phyloP scores from a whole-genome alignment of 2,329 filamentous ascomycete genomes.

The Sphaerulina vaccinii region DNA sequence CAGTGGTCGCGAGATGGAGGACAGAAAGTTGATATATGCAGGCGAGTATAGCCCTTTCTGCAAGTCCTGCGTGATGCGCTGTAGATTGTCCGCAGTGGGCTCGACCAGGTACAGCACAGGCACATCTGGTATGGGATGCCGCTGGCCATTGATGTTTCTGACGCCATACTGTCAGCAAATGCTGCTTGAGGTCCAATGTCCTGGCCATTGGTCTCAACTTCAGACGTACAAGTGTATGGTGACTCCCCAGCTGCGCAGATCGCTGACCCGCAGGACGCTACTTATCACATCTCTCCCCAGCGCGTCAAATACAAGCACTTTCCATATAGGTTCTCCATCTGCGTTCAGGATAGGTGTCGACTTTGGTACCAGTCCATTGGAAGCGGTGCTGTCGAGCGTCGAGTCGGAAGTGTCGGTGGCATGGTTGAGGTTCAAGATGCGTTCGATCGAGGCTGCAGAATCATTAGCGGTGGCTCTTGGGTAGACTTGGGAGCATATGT shows the following conservation, averaged over 20 bases:
- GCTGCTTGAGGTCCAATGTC: constrained; percentile 35
- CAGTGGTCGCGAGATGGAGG: constrained; percentile 82
- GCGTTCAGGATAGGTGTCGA: constrained; percentile 79
- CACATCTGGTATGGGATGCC: constrained; percentile 92
- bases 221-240: constrained; percentile 82
- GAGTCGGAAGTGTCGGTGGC: constrained; percentile 57
- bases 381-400: constrained; percentile 60
- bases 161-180: constrained; percentile 32
- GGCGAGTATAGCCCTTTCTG: constrained; percentile 85
- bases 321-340: constrained; percentile 94
- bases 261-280: constrained; percentile 90
- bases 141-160: constrained; percentile 73
- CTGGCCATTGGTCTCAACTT: neutral
- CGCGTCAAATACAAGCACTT: constrained; percentile 93
- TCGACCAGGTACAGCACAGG: constrained; percentile 96
- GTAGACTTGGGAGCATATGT: constrained; percentile 24
- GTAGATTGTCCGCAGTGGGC: constrained; percentile 75
- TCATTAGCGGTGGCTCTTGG: constrained; percentile 12
- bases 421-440: constrained; percentile 92
- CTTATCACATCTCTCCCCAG: constrained; percentile 92
- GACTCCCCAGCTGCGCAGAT: constrained; percentile 89
- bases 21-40: constrained; percentile 95
- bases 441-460: constrained; percentile 77
- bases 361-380: constrained; percentile 64
- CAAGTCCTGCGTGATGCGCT: constrained; percentile 80